Evolutionary conservation across 257 asterid species (phyloP).

Genomic region (Capsicum pubescens): DNA sequence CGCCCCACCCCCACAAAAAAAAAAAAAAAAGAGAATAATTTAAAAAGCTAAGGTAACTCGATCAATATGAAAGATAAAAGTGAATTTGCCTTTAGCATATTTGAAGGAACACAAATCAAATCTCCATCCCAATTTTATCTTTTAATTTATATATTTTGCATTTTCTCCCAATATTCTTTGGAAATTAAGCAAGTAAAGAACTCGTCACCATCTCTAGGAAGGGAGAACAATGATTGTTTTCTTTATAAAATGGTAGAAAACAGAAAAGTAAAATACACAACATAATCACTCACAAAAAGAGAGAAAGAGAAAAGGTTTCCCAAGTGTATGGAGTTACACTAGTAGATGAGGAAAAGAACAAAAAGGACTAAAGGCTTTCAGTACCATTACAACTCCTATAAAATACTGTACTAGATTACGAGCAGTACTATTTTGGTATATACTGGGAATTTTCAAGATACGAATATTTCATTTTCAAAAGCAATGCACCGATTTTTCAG

Average conservation of each 20-base stretch:
- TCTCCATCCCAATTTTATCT: background rate
- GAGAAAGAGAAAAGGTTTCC: background rate
- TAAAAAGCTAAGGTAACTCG: background rate
- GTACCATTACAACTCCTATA: no score
- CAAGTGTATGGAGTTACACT: background rate
- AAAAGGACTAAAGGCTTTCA: no score
- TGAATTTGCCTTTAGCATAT: no score
- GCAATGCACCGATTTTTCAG: no score
- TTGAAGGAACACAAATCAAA: background rate
- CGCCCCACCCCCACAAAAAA: no score
- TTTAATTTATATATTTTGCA: background rate
- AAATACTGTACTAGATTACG: no score
- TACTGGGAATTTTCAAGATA: no score
- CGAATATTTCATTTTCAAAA: no score
- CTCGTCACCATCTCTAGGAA: background rate
- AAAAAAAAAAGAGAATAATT: background rate
- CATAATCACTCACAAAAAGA: background rate
- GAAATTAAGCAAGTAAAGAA: constrained; percentile 8
- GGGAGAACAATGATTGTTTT: background rate
- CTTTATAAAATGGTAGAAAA: background rate
- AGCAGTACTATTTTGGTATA: no score
- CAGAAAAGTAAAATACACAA: background rate
- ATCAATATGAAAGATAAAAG: background rate
- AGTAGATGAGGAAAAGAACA: background rate
- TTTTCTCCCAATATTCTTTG: background rate